Conservation (phyloP, 169 alveolate genomes). For the Plasmodium berghei region DNA sequence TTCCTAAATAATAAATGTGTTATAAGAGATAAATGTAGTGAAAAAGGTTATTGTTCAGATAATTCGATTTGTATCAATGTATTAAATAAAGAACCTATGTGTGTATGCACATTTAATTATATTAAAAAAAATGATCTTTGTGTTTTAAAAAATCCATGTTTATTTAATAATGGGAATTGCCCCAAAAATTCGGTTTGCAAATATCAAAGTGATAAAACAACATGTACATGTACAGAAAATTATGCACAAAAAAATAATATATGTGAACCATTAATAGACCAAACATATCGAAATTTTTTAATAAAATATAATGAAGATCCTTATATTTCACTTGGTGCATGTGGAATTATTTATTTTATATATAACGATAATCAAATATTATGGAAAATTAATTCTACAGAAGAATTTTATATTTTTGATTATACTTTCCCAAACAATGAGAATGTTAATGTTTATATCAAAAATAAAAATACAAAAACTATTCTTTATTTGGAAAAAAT, state of each 20-base stretch:
- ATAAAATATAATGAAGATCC: slow-evolving; percentile 23
- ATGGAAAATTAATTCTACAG: slow-evolving; percentile 39
- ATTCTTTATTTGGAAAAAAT: slow-evolving; percentile 33
- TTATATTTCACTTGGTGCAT: slow-evolving; percentile 16
- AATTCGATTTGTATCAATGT: slow-evolving; percentile 59
- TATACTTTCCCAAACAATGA: slow-evolving; percentile 39
- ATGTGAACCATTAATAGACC: slow-evolving; percentile 20
- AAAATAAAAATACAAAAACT: background rate
- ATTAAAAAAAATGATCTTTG: slow-evolving; percentile 15
- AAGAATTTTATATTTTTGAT: slow-evolving; percentile 38
- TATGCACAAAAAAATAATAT: slow-evolving; percentile 6
- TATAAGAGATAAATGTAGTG: slow-evolving; percentile 28
- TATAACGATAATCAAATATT: slow-evolving; percentile 19
- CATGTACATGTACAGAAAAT: slow-evolving; percentile 47
- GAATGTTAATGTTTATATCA: slow-evolving; percentile 3
- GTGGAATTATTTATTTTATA: slow-evolving; percentile 38
- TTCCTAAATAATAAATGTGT: slow-evolving; percentile 32
- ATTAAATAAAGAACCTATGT: slow-evolving; percentile 53
- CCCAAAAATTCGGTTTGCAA: slow-evolving; percentile 27
- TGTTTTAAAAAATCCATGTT: slow-evolving; percentile 37
- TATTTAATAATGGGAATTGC: slow-evolving; percentile 48
- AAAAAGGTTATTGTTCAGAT: slow-evolving; percentile 35
- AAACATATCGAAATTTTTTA: slow-evolving; percentile 5
- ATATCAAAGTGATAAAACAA: slow-evolving; percentile 8
- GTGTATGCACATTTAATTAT: slow-evolving; percentile 66